phyloP scores from a whole-genome alignment of 2,329 filamentous ascomycete species.

The Neofusicoccum cordaticola region DNA sequence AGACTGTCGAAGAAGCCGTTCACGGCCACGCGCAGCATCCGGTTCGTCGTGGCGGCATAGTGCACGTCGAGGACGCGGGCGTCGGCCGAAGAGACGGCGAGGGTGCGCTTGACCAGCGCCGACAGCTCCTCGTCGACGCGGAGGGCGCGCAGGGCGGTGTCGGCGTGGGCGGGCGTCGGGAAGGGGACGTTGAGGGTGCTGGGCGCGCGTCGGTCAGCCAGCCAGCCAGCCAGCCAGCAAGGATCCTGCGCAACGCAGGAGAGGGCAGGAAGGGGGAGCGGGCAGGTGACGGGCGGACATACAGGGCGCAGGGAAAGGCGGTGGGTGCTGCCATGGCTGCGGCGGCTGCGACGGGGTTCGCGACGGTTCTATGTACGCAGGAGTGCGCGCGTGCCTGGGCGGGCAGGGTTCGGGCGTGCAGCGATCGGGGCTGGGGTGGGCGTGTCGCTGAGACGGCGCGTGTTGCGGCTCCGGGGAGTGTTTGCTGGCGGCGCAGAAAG shows the following conservation, averaged over 20 bases:
- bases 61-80: slow-evolving; percentile 58
- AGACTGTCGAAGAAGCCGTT: slow-evolving; percentile 95
- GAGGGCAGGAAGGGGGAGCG: background rate
- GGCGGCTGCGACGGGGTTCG: background rate
- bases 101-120: slow-evolving; percentile 70
- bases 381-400: background rate
- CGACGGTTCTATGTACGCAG: background rate
- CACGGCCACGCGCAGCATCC: slow-evolving; percentile 93
- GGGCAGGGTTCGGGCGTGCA: background rate
- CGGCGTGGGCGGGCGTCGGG: slow-evolving; percentile 74
- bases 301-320: slow-evolving; percentile 41
- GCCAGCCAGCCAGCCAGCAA: no score
- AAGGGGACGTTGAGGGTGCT: slow-evolving; percentile 78
- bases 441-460: background rate
- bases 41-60: slow-evolving; percentile 87
- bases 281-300: slow-evolving; percentile 16
- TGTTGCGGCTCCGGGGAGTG: background rate
- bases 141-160: slow-evolving; percentile 70
- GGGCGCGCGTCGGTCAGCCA: slow-evolving; percentile 14
- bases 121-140: slow-evolving; percentile 88
- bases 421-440: background rate
- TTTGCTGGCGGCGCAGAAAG: background rate
- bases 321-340: slow-evolving; percentile 12
- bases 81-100: slow-evolving; percentile 51
- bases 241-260: background rate